These are phyloP conservation scores for Fusarium pseudocircinatum DNA, from an alignment of 2,329 filamentous ascomycete species.

Conservation along the genomic window DNA sequence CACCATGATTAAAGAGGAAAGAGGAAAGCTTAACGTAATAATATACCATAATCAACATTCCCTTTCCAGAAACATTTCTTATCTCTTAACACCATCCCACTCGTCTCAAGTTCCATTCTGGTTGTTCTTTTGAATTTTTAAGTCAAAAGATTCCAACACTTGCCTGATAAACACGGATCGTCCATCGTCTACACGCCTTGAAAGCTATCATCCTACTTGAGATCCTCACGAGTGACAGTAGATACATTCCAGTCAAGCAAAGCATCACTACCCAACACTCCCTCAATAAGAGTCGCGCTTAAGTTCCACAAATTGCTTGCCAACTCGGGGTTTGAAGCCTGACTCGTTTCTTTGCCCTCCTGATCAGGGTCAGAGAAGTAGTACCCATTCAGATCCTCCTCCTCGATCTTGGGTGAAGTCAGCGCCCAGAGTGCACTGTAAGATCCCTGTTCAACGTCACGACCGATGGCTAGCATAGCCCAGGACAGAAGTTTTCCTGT, in stretches of 20 bases:
- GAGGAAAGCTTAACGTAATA: not conserved
- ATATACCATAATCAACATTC: too few species aligned
- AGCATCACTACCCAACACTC: conserved; percentile 53
- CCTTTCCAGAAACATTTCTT: too few species aligned
- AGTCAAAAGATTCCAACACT: not conserved
- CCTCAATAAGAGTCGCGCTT: conserved; percentile 51
- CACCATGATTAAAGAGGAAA: not conserved
- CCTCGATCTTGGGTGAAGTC: conserved; percentile 52
- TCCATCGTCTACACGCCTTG: too few species aligned
- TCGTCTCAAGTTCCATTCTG: not conserved
- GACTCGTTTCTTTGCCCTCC: conserved; percentile 50
- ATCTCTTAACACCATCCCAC: too few species aligned
- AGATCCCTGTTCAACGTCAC: conserved; percentile 53
- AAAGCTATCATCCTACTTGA: not conserved
- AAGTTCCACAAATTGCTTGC: conserved; percentile 53
- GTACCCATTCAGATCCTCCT: conserved; percentile 54
- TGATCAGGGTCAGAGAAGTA: conserved; percentile 54
- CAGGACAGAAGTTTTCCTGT: conserved; percentile 51
- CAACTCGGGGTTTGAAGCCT: conserved; percentile 52
- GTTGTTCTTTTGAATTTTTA: not conserved
- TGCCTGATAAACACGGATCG: accelerated
- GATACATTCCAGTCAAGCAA: conserved; percentile 34
- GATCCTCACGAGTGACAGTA: not conserved
- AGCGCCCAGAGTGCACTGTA: conserved; percentile 56
- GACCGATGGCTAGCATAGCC: conserved; percentile 47